Conservation (phyloP, 2,329 filamentous ascomycete genomes). For the Polychaeton citri region DNA sequence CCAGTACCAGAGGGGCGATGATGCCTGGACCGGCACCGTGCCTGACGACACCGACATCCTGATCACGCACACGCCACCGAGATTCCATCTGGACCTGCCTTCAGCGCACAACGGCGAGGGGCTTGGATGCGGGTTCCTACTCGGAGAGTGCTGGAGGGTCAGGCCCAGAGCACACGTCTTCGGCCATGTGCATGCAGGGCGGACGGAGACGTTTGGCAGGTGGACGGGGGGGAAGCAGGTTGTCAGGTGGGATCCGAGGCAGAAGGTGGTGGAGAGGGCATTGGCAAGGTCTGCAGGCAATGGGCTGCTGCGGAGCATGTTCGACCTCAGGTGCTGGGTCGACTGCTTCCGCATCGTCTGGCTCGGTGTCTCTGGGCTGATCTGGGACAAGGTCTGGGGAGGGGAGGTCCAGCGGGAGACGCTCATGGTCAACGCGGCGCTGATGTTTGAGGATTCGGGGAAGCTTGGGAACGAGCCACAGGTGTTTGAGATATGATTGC, state of each 20-base stretch:
- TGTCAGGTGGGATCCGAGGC: conserved; percentile 62
- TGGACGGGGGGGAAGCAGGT: conserved; percentile 48
- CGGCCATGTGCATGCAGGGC: conserved; percentile 67
- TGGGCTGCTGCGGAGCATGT: conserved; percentile 23
- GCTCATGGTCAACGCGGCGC: conserved; percentile 48
- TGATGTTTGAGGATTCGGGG: conserved; percentile 37
- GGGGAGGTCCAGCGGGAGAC: conserved; percentile 30
- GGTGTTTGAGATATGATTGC: conserved; percentile 17
- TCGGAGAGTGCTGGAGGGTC: conserved; percentile 61
- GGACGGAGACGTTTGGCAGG: conserved; percentile 12
- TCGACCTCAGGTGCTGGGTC: conserved; percentile 34
- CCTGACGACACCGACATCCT: conserved; percentile 64
- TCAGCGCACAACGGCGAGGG: conserved; percentile 35
- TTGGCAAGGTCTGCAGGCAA: conserved; percentile 24
- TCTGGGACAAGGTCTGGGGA: conserved; percentile 49
- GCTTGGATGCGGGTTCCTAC: conserved; percentile 29
- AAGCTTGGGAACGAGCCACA: conserved; percentile 34
- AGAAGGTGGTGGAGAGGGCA: conserved; percentile 58
- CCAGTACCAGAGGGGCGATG: conserved; percentile 52
- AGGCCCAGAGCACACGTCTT: conserved; percentile 68
- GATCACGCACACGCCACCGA: conserved; percentile 68
- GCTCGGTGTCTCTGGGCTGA: conserved; percentile 40
- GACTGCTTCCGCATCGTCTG: conserved; percentile 38
- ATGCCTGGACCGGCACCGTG: conserved; percentile 61
- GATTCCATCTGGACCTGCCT: conserved; percentile 54